Base-by-base conservation (phyloP, 805 yeast species). In the Lipomyces sp. region DNA sequence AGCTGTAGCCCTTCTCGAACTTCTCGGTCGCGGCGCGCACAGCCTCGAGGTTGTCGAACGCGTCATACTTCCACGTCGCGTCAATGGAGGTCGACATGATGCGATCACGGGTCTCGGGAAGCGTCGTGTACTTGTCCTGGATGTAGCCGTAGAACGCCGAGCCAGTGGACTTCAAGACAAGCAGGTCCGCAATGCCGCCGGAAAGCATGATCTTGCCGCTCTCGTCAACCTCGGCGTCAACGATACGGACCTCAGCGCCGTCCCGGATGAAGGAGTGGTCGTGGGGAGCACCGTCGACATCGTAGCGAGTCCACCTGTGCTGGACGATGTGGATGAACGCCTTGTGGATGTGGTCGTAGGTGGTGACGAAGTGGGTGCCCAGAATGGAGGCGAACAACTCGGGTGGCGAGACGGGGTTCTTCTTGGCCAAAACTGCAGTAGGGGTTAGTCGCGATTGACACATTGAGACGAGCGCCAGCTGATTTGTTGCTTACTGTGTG, bases 81-180 rank as follows among this genome's bases (percentile, higher is more conserved):
- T 80, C 78, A 77, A 89, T 33, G 72, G 76, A 90, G 18, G 97
- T 90, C 16, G 95, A 85, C 63, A 90, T 75, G 58, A 90, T 83
- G 63, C 97, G 77, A 72, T 90, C 97, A 34, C 70, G 74, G 42
- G 95, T 83, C 60, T 95, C 95, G 64, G 79, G 68, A 68, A 90
- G 79, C 41, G 90, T 89, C 60, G 97, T 90, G 79, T 79, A 86
- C 67, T 90, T 96, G 72, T 95, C 88, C 49, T 74, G 74, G 72
- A 87, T 76, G 77, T 75, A 90, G 47, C 93, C 95, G 71, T 85
- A 82, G 74, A 90, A 90, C 85, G 85, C 86, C 33, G 96, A 88
- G 18, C 91, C 91, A 21, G 97, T 90, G 29, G 93, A 83, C 71
- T 90, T 90, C 91, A 86, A 40, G 75, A 82, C 54, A 79, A 80